These are phyloP conservation scores for Arachnomyces sp. DNA, from an alignment of 2,329 filamentous ascomycete species.

Conservation along the genomic window DNA sequence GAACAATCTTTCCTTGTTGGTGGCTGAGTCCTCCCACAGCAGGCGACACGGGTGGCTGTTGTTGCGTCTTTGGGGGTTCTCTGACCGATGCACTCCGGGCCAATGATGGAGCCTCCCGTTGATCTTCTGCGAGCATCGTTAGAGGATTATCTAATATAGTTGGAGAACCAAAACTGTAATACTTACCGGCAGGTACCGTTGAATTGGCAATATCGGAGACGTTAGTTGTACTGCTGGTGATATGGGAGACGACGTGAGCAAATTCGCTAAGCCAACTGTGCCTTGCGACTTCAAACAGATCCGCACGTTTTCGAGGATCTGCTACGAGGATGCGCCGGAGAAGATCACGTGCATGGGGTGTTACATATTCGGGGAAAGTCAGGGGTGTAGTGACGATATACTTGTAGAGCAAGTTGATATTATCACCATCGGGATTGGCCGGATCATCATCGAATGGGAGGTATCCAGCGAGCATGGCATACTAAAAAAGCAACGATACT, in stretches of 20 bases:
- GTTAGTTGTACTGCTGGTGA: constrained; percentile 89
- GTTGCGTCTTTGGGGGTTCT: constrained; percentile 65
- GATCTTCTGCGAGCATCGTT: constrained; percentile 34
- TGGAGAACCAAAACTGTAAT: constrained; percentile 4
- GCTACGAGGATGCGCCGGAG: constrained; percentile 89
- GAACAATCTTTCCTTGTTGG: constrained; percentile 68
- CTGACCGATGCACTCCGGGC: constrained; percentile 88
- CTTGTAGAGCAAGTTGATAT: constrained; percentile 98
- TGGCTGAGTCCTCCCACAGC: constrained; percentile 56
- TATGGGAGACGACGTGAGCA: constrained; percentile 91
- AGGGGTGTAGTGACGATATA: constrained; percentile 97
- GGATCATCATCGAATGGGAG: constrained; percentile 97
- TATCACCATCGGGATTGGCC: constrained; percentile 95
- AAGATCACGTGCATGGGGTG: constrained; percentile 88
- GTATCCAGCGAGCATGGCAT: constrained; percentile 97
- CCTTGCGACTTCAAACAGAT: constrained; percentile 92
- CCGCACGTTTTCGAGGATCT: constrained; percentile 87
- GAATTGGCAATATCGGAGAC: constrained; percentile 77
- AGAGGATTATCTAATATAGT: constrained; percentile 3
- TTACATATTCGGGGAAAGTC: constrained; percentile 98
- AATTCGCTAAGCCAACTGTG: constrained; percentile 98
- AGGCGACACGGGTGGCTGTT: constrained; percentile 28
- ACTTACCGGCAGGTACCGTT: constrained; percentile 55
- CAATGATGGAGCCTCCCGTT: constrained; percentile 55
- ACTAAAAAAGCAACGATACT: constrained; percentile 50